A percentile compares a stretch with the other conserved stretches of the same genome.
These are phyloP conservation scores for Magnaporthiopsis rhizophila DNA, from an alignment of 2,329 filamentous ascomycete species.

Conservation along the genomic window DNA sequence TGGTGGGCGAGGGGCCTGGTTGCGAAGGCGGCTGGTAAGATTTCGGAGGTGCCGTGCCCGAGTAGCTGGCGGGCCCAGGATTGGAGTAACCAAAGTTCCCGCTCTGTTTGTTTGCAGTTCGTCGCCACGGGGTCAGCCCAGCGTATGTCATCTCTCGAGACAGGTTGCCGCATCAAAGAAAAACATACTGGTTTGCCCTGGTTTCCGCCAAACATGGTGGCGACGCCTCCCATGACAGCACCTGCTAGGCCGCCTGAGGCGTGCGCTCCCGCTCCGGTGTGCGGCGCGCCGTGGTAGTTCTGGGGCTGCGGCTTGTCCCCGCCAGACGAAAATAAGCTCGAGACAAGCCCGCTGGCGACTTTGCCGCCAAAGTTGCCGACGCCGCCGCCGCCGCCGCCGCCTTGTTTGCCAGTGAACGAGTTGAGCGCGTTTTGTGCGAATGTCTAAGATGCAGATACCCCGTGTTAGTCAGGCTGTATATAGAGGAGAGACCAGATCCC, in stretches of 20 bases:
- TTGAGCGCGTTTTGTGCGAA: constrained; percentile 53
- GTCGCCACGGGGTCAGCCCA: neutral
- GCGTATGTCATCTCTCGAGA: neutral
- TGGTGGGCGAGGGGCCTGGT: constrained; percentile 15
- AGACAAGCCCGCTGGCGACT: constrained; percentile 49
- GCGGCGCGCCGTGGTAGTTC: constrained; percentile 42
- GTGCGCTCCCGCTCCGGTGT: constrained; percentile 26
- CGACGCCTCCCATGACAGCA: constrained; percentile 45
- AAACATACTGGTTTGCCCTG: constrained; percentile 29
- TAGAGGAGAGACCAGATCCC: neutral
- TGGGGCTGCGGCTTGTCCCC: constrained; percentile 38
- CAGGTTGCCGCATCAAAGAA: neutral
- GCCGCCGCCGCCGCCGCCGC: constrained; percentile 22
- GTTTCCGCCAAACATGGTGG: constrained; percentile 43
- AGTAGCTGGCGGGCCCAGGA: constrained; percentile 46
- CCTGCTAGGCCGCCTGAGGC: constrained; percentile 41
- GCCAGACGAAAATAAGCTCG: constrained; percentile 43
- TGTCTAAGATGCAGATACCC: constrained; percentile 29
- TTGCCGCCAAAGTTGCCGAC: constrained; percentile 35
- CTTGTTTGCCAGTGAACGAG: constrained; percentile 37
- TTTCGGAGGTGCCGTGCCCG: constrained; percentile 53
- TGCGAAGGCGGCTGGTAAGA: constrained; percentile 42
- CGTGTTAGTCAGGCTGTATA: neutral
- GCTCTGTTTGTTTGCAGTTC: constrained; percentile 23
- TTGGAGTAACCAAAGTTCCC: constrained; percentile 59